phyloP scores from a whole-genome alignment of 2,329 filamentous ascomycete species.

The Hyphodiscus sp. region DNA sequence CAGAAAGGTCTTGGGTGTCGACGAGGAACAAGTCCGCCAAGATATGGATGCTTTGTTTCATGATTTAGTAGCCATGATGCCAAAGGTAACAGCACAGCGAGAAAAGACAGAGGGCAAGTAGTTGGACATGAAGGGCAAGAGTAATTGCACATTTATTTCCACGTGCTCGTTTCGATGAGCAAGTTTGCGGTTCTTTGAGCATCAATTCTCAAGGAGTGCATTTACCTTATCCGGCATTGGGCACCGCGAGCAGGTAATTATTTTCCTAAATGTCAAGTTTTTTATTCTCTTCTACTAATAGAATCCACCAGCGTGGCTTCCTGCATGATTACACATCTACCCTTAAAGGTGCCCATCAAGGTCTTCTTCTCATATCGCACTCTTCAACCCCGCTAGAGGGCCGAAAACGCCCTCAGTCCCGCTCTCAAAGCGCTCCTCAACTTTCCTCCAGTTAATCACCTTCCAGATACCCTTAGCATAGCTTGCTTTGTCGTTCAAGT shows the following conservation, averaged over 20 bases:
- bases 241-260: no score
- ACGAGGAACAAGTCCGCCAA: no score
- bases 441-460: constrained; percentile 70
- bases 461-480: constrained; percentile 75
- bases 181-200: constrained; percentile 1
- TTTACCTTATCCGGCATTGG: background rate
- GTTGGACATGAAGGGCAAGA: background rate
- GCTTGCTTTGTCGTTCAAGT: constrained; percentile 67
- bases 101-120: no score
- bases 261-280: background rate
- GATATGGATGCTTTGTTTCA: no score
- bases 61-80: no score
- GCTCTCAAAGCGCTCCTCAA: constrained; percentile 55
- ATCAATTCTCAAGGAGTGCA: background rate
- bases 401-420: constrained; percentile 32
- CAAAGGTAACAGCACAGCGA: no score
- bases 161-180: background rate
- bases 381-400: constrained; percentile 14
- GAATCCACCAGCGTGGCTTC: background rate
- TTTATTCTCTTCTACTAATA: background rate
- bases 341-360: constrained; percentile 1
- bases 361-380: constrained; percentile 6
- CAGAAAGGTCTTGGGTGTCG: no score
- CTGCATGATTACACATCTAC: background rate
- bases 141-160: no score